Conservation (phyloP, 768 basidiomycete genomes). For the Termitomyces sp. region DNA sequence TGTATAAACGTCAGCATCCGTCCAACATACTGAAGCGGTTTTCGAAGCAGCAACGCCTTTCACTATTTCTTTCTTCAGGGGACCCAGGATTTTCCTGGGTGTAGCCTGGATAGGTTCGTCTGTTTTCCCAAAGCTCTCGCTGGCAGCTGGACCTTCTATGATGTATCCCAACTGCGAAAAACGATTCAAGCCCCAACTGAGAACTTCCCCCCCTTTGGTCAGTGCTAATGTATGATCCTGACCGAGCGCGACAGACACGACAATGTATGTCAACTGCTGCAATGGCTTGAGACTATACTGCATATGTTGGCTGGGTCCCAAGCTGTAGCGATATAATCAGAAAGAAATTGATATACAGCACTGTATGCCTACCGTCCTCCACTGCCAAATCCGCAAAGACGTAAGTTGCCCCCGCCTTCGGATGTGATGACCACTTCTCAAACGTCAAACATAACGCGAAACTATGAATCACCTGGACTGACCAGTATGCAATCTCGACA, state of each 20-base stretch:
- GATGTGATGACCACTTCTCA: constrained; percentile 57
- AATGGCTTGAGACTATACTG: constrained; percentile 70
- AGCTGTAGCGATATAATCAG: constrained; percentile 32
- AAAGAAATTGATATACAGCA: neutral
- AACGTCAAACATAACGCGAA: neutral
- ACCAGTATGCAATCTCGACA: constrained; percentile 93
- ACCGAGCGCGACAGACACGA: constrained; percentile 74
- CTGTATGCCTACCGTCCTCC: constrained; percentile 65
- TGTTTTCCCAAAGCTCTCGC: constrained; percentile 31
- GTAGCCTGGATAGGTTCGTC: constrained; percentile 77
- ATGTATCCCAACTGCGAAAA: constrained; percentile 88
- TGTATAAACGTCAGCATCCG: constrained; percentile 63
- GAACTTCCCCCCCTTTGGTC: constrained; percentile 76
- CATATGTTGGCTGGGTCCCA: constrained; percentile 75
- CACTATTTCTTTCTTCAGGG: constrained; percentile 75
- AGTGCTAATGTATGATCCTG: constrained; percentile 94
- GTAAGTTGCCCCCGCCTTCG: constrained; percentile 69
- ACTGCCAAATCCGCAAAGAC: constrained; percentile 86
- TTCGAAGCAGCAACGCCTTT: constrained; percentile 84
- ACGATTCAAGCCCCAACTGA: constrained; percentile 88
- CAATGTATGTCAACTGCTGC: constrained; percentile 48
- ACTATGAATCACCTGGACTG: constrained; percentile 6
- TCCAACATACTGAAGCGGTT: constrained; percentile 89
- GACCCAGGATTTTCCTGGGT: constrained; percentile 71
- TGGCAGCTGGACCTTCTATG: constrained; percentile 48